Evolutionary conservation across 2,329 filamentous ascomycete genomes (phyloP).

Genomic region (Ophiocordyceps camponoti-saundersi): DNA sequence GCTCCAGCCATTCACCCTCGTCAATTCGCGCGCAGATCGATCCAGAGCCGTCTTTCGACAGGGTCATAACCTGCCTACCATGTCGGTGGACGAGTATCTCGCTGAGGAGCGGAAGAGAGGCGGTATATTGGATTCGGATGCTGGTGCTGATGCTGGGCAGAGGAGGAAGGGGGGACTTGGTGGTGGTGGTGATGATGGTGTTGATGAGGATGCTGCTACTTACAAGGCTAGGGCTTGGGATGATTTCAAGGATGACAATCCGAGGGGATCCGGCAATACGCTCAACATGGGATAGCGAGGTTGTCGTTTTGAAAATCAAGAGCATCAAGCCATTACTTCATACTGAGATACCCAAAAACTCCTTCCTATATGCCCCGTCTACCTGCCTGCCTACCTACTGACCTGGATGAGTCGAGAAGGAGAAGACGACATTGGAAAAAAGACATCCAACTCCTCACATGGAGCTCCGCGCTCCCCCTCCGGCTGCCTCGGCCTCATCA

Average conservation of each 20-base stretch:
- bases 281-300: conserved; percentile 47
- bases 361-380: background rate
- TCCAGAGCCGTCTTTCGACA: conserved; percentile 71
- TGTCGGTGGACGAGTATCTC: conserved; percentile 95
- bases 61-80: conserved; percentile 87
- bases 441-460: conserved; percentile 11
- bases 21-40: conserved; percentile 59
- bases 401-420: background rate
- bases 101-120: conserved; percentile 76
- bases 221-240: conserved; percentile 94
- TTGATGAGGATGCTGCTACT: conserved; percentile 54
- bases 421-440: too few relatives aligned
- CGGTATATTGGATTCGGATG: conserved; percentile 84
- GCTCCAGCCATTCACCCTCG: conserved; percentile 75
- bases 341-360: background rate
- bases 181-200: conserved; percentile 26
- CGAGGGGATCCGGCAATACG: conserved; percentile 68
- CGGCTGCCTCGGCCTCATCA: conserved; percentile 13
- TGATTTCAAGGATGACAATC: conserved; percentile 81
- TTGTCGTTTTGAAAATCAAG: background rate
- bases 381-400: too few relatives aligned
- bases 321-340: background rate
- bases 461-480: conserved; percentile 22
- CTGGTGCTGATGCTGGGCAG: conserved; percentile 51
- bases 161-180: conserved; percentile 68